These are phyloP conservation scores for Leishmania major DNA, from an alignment of 208 protist species.

Conservation along the genomic window DNA sequence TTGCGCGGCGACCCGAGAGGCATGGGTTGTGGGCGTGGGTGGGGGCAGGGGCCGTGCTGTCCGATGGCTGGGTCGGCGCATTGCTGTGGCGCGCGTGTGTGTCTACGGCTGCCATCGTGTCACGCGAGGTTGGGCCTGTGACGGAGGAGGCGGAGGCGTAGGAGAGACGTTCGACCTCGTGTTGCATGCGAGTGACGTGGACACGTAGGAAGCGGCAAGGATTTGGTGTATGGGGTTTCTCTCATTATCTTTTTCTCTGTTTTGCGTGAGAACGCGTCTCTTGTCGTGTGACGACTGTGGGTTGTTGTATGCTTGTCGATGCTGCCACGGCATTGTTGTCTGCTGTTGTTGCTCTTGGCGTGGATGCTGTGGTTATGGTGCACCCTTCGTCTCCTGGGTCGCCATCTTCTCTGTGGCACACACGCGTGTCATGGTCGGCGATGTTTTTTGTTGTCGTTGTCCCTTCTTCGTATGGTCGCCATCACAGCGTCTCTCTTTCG, in stretches of 20 bases:
- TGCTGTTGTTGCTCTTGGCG: not conserved
- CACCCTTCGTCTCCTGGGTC: not conserved
- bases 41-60: no score
- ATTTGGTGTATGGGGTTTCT: not conserved
- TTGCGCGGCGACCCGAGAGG: no score
- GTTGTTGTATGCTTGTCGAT: not conserved
- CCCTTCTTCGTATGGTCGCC: conserved; percentile 8
- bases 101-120: no score
- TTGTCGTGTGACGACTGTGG: not conserved
- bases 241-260: not conserved
- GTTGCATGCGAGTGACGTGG: not conserved
- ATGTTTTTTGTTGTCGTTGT: not conserved
- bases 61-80: no score
- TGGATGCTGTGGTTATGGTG: not conserved
- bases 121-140: no score
- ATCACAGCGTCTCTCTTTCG: not conserved
- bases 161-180: no score
- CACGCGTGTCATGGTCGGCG: not conserved
- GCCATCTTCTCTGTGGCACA: not conserved
- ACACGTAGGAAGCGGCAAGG: not conserved
- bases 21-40: no score
- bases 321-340: not conserved
- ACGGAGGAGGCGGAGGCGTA: no score
- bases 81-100: no score
- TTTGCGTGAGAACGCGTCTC: not conserved